Evolutionary conservation across 2,329 filamentous ascomycete species (phyloP), one percentile per base, ranked within the genome.

Genomic region (Ustulina deusta): DNA sequence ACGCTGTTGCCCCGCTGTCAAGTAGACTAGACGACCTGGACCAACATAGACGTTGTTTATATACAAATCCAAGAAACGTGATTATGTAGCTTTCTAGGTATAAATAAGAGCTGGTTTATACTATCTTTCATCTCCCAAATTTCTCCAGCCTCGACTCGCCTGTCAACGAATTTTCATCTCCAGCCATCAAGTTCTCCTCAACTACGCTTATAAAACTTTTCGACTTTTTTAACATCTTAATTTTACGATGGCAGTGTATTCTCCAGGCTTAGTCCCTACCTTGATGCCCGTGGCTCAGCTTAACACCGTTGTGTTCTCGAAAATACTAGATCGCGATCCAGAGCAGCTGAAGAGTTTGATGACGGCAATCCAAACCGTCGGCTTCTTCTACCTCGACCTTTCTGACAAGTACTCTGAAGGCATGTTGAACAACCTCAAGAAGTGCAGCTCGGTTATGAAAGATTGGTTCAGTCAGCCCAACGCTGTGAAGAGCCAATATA

Each of bases 381-480:
- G 59, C 15, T 63, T 63, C 22, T 63, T 56, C 49, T 63, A 63
- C 13, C 49, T 63, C 10, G 60, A 62, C 9, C 29, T 62, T 15
- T 62, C 59, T 7, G 59, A 62, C 48, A 49, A 62, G n/a, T 62
- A 62, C 17, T 62, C 59, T 7, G 48, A 36, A 20, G 25, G 17
- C 11, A 42, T 62, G 48, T 44, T 40, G 59, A n/a, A 55, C 1
- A 62, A 62, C 20, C 48, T 62, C 6, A 20, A 55, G 11, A 11
- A 44, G 17, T 44, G 44, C 27, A 55, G 48, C 32, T 54, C 59
- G 11, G 48, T 54, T 11, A 62, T 62, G 46, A 62, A 54, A n/a
- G 48, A 44, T 17, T 62, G 59, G 59, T 55, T 55, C 34, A 27
- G 34, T 40, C 34, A 55, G 20, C 52, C 52, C 34, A 10, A 17